These are phyloP conservation scores for Alternaria gaisen DNA, from an alignment of 2,329 filamentous ascomycete species.

Conservation along the genomic window DNA sequence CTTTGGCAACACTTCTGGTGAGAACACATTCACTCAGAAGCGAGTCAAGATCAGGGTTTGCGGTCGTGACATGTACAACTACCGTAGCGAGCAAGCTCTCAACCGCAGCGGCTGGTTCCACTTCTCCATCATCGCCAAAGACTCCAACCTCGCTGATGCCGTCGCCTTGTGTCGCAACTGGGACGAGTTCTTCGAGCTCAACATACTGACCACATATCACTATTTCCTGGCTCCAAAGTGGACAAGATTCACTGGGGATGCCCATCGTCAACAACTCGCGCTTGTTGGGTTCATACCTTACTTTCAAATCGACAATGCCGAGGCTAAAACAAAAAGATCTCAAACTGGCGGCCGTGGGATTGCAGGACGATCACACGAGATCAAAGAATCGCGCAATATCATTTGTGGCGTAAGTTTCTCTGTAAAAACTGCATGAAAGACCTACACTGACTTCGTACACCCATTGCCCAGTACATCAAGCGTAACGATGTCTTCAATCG, in stretches of 20 bases:
- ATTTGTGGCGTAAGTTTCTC: conserved; percentile 42
- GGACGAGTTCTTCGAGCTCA: conserved; percentile 62
- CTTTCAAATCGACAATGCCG: conserved; percentile 44
- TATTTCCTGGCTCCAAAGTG: conserved; percentile 61
- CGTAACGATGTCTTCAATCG: conserved; percentile 54
- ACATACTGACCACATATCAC: conserved; percentile 55
- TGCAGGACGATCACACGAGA: conserved; percentile 45
- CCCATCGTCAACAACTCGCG: conserved; percentile 52
- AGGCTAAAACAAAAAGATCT: conserved; percentile 42
- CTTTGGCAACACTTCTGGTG: conserved; percentile 50
- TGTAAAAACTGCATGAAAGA: too few relatives aligned
- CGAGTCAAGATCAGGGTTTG: conserved; percentile 58
- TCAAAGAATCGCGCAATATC: conserved; percentile 52
- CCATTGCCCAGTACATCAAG: conserved; percentile 45
- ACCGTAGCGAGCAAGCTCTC: conserved; percentile 59
- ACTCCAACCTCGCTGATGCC: conserved; percentile 56
- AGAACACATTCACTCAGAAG: conserved; percentile 43
- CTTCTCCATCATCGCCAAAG: conserved; percentile 61
- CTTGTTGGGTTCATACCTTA: conserved; percentile 54
- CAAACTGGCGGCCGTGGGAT: conserved; percentile 47
- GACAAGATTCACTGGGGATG: conserved; percentile 54
- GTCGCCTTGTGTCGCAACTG: conserved; percentile 60
- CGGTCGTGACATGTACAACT: conserved; percentile 61
- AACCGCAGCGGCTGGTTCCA: conserved; percentile 61
- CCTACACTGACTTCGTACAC: too few relatives aligned